A percentile compares a stretch with the other conserved stretches of the same genome.
phyloP scores from a whole-genome alignment of 2,329 filamentous ascomycete genomes.

The Laburnicola sp. region DNA sequence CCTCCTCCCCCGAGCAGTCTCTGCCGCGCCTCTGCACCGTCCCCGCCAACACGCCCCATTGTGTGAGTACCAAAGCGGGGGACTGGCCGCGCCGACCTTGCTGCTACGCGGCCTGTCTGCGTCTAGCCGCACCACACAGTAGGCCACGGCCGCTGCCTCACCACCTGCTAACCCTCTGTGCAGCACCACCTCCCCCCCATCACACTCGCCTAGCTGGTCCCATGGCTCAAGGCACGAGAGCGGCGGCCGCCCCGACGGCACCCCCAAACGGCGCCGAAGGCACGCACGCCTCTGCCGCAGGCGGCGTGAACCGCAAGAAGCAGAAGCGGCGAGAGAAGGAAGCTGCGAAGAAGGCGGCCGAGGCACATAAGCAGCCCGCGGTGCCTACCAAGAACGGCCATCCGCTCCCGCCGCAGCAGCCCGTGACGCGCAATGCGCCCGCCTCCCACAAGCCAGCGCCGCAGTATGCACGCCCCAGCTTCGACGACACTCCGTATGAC shows the following conservation, averaged over 20 bases:
- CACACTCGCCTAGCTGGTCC: slow-evolving; percentile 8
- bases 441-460: slow-evolving; percentile 35
- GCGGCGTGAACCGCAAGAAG: slow-evolving; percentile 84
- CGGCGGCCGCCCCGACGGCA: slow-evolving; percentile 33
- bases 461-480: slow-evolving; percentile 50
- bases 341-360: slow-evolving; percentile 63
- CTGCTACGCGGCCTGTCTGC: slow-evolving; percentile 4
- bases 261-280: slow-evolving; percentile 47
- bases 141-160: neutral
- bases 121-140: neutral
- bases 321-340: slow-evolving; percentile 87
- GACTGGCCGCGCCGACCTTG: slow-evolving; percentile 14
- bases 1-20: slow-evolving; percentile 16
- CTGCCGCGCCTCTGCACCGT: slow-evolving; percentile 9
- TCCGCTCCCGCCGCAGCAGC: slow-evolving; percentile 17
- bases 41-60: slow-evolving; percentile 10
- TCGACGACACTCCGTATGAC: slow-evolving; percentile 46
- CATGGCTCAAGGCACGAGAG: slow-evolving; percentile 45
- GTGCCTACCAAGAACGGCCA: slow-evolving; percentile 36
- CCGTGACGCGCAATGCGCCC: slow-evolving; percentile 11
- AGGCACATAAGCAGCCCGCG: slow-evolving; percentile 32
- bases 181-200: slow-evolving; percentile 9
- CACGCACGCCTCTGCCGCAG: slow-evolving; percentile 42
- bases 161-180: slow-evolving; percentile 1
- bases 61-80: slow-evolving; percentile 13